These are phyloP conservation scores for Ophiostoma triangulosporum DNA, from an alignment of 2,329 filamentous ascomycete species.

Conservation along the genomic window DNA sequence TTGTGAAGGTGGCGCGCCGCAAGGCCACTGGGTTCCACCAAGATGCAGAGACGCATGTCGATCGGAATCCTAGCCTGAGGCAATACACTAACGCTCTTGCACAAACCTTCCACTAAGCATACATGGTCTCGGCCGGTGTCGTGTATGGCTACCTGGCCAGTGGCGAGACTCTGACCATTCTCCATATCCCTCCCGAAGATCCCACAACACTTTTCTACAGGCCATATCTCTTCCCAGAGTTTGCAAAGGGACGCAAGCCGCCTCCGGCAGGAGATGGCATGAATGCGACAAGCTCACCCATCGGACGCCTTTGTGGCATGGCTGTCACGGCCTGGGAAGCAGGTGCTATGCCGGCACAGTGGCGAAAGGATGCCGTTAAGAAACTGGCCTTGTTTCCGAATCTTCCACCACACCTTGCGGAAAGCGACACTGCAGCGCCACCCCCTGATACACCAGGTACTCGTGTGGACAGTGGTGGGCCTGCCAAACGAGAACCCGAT, in stretches of 20 bases:
- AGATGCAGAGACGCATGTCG: not conserved
- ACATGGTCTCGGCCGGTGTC: conserved; percentile 9
- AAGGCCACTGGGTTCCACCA: not conserved
- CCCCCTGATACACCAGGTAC: not conserved
- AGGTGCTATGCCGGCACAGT: not conserved
- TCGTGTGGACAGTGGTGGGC: not conserved
- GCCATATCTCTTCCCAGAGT: not conserved
- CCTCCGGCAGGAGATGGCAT: not conserved
- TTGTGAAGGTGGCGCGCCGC: not conserved
- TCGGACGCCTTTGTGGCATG: not conserved
- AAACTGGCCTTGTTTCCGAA: not conserved
- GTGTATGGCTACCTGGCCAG: conserved; percentile 7
- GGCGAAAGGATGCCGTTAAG: not conserved
- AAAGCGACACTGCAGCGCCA: not conserved
- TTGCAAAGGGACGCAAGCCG: not conserved
- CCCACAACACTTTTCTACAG: not conserved
- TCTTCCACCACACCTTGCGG: not conserved
- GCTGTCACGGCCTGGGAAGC: not conserved
- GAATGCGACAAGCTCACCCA: not conserved
- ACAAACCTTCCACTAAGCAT: conserved; percentile 8
- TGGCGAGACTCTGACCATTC: conserved; percentile 4
- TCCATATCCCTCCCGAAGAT: conserved; percentile 1
- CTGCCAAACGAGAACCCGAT: not conserved
- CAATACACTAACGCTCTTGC: not conserved
- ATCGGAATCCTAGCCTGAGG: not conserved